Evolutionary conservation across 202 grass and related monocot species (phyloP), one percentile per base, ranked within the genome.

Genomic region (Digitaria exilis): DNA sequence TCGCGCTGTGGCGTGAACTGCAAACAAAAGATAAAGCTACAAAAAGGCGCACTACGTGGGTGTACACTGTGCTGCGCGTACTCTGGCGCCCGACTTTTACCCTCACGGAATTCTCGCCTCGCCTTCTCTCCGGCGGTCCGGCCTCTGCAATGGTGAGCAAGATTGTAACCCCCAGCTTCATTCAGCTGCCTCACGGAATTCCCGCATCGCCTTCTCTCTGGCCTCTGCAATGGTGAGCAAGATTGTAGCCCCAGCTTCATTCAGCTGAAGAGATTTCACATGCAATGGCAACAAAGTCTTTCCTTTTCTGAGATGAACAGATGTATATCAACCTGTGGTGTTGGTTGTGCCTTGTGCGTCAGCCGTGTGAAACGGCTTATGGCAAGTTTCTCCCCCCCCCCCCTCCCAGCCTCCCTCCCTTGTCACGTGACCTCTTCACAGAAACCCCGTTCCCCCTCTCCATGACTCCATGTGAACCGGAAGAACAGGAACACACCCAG

Each of bases 11-110:
- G 79, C 78, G 79, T 89, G 88, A 82, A 7, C 30, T 22, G 73
- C 77, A 82, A 78, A 85, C 69, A 44, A 88, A 85, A 86, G 65
- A 59, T 81, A 85, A 85, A 81, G 77, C 77, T 42, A 78, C 6
- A 66, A 86, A 86, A 83, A 68, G 79, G 49, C 62, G 83, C 73
- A 73, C 58, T 65, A 65, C 83, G 22, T 51, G 57, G 28, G 69
- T 51, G 57, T 41, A 57, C 3, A 39, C 46, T 57, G 75, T 64
- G 67, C 44, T 15, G 35, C 8, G 29, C 2, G 4, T n/a, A 26
- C 29, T 66, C 60, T 63, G 16, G 46, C 34, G 63, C 9, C 24
- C 11, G 29, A 45, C 14, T 9, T 37, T 87, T 54, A 59, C 57
- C 41, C 19, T 59, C 70, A 14, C 48, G 29, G 45, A 80, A 55